Evolutionary conservation across 1,284 basidiomycete species (phyloP), one percentile per base, ranked within the genome.

Genomic region (Xerocomus nothofagi): DNA sequence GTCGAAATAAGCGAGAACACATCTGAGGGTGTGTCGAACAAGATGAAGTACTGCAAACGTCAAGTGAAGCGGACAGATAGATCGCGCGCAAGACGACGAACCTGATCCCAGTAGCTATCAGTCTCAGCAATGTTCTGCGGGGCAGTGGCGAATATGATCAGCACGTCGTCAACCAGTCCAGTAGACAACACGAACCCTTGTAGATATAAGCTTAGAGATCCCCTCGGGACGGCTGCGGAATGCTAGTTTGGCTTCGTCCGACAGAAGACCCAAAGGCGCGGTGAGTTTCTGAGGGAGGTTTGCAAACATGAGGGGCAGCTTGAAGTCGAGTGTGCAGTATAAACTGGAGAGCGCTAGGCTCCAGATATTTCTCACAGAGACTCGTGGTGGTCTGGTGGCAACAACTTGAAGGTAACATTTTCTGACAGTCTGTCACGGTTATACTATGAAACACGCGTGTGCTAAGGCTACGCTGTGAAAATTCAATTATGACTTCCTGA

Each of bases 11-110:
- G 78, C 23, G 90, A 88, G 71, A 90, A 91, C 17, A 93, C 91
- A 64, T 96, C 93, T 0, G 90, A 88, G 0, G 90, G 78, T 7
- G 88, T 87, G 71, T 91, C 91, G 67, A 95, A 95, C 10, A 96
- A 73, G 31, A 80, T 72, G 56, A 88, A 84, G 68, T 89, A 97
- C 86, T 95, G 65, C 11, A 48, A 51, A 59, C 24, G 30, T 50
- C 52, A 46, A 57, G 48, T 58, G 49, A 53, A 49, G 48, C 49
- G 39, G n/a, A 20, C 10, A 11, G 7, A 31, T 23, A 24, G 42
- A 37, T 39, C 21, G 36, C 27, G 15, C 45, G 17, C 50, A 43
- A 36, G 21, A 33, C 29, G 36, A 64, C 79, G 56, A 57, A 88
- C 88, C 72, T 91, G 89, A 54, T 91, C 79, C 92, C 92, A 95